Evolutionary conservation across 352 stramenopile species (phyloP).

Genomic region (Phytophthora sansomeana): DNA sequence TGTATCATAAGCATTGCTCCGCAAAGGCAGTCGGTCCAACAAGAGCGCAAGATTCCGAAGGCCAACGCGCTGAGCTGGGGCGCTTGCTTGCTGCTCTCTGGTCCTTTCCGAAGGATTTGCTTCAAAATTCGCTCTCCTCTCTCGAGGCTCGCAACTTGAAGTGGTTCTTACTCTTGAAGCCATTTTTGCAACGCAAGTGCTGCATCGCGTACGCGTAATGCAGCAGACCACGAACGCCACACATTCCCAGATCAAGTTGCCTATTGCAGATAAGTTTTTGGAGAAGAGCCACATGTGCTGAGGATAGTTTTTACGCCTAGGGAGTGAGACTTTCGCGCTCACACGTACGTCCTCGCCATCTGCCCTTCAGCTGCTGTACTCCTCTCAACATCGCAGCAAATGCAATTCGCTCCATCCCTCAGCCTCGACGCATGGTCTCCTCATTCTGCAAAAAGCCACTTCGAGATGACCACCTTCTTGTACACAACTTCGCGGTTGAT

Average conservation of each 20-base stretch:
- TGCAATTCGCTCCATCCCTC: not conserved
- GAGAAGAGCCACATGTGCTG: not conserved
- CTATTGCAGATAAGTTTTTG: not conserved
- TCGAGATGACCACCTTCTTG: constrained; percentile 19
- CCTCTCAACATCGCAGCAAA: constrained; percentile 1
- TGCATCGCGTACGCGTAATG: not conserved
- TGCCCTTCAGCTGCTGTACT: constrained; percentile 1
- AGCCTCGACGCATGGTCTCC: not conserved
- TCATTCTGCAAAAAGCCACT: constrained; percentile 15
- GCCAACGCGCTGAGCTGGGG: too few relatives aligned
- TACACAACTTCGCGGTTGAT: not conserved
- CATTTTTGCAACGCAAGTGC: not conserved
- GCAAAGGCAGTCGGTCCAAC: too few relatives aligned
- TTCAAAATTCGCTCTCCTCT: too few relatives aligned
- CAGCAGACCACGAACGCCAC: not conserved
- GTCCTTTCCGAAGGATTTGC: too few relatives aligned
- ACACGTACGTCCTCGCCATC: not conserved
- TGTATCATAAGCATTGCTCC: too few relatives aligned
- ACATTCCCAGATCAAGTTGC: not conserved
- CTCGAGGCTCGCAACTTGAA: too few relatives aligned
- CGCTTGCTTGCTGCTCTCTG: too few relatives aligned
- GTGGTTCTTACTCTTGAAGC: too few relatives aligned
- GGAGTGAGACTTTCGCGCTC: not conserved
- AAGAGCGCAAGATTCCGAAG: too few relatives aligned
- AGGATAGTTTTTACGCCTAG: not conserved